These are phyloP conservation scores for Mucor ambiguus DNA, from an alignment of 371 early-diverging fungal species.

Conservation along the genomic window DNA sequence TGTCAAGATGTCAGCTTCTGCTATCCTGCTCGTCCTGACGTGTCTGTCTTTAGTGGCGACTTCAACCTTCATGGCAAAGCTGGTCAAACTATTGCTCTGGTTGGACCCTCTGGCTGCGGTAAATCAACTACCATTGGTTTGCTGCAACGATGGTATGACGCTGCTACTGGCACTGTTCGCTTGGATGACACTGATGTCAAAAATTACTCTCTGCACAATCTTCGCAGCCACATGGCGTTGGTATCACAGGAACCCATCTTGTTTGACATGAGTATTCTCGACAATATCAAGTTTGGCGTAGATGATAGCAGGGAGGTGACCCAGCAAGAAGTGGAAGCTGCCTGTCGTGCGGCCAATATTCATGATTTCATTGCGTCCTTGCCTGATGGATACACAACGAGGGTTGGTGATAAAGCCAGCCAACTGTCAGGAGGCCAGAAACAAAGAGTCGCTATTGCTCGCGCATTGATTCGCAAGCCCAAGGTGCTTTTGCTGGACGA, in stretches of 20 bases:
- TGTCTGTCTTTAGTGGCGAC: constrained; percentile 75
- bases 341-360: constrained; percentile 73
- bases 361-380: constrained; percentile 73
- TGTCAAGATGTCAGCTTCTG: constrained; percentile 70
- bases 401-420: constrained; percentile 76
- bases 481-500: constrained; percentile 92
- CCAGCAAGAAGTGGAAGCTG: constrained; percentile 64
- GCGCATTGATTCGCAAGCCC: constrained; percentile 82
- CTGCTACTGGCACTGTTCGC: constrained; percentile 59
- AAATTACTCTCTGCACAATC: constrained; percentile 58
- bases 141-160: constrained; percentile 89
- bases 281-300: constrained; percentile 78
- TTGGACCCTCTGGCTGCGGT: constrained; percentile 88
- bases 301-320: constrained; percentile 46
- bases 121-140: constrained; percentile 85
- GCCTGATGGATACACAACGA: constrained; percentile 73
- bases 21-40: constrained; percentile 85
- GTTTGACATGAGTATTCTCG: constrained; percentile 79
- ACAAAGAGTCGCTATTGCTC: constrained; percentile 73
- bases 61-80: constrained; percentile 72
- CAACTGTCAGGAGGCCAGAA: constrained; percentile 74
- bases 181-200: constrained; percentile 72
- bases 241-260: constrained; percentile 90
- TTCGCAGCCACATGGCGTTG: constrained; percentile 76
- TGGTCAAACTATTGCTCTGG: constrained; percentile 86